phyloP scores from a whole-genome alignment of 495 filamentous ascomycete genomes.

The Penicillium subrubescens region DNA sequence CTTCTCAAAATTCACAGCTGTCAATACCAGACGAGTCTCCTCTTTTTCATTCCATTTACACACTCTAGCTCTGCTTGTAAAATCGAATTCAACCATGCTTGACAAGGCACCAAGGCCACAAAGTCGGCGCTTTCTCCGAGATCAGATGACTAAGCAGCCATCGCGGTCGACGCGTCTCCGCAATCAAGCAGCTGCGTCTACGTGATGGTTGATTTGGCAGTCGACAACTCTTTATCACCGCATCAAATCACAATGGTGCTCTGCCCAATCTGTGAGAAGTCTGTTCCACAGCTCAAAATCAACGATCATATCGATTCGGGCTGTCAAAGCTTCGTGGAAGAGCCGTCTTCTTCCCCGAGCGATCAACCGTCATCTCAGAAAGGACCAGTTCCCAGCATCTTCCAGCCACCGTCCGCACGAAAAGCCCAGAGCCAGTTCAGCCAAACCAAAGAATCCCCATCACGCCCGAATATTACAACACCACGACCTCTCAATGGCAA shows the following conservation, averaged over 20 bases:
- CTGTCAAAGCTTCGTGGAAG: constrained; percentile 64
- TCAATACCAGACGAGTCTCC: no score
- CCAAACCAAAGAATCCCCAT: constrained; percentile 23
- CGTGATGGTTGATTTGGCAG: neutral
- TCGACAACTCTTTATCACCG: neutral
- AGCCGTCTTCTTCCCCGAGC: constrained; percentile 38
- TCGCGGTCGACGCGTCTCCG: constrained; percentile 22
- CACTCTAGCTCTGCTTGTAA: neutral
- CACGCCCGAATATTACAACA: constrained; percentile 24
- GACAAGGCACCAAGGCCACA: neutral
- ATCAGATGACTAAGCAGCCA: constrained; percentile 7
- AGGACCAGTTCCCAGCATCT: constrained; percentile 68
- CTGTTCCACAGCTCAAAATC: constrained; percentile 74
- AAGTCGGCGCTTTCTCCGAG: neutral
- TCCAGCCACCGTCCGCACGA: constrained; percentile 67
- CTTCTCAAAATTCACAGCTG: neutral
- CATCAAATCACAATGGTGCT: constrained; percentile 60
- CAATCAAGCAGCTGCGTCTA: constrained; percentile 9
- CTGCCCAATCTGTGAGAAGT: constrained; percentile 84
- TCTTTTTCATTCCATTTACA: neutral
- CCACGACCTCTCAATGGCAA: constrained; percentile 39
- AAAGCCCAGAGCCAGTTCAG: constrained; percentile 36
- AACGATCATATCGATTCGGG: constrained; percentile 90
- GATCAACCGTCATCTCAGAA: constrained; percentile 51
- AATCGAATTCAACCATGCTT: neutral